Percentiles rank a stretch among this genome's conserved stretches.
Evolutionary conservation across 441 rosid genomes (phyloP).

Genomic region (Cnidoscolus chayamansa): DNA sequence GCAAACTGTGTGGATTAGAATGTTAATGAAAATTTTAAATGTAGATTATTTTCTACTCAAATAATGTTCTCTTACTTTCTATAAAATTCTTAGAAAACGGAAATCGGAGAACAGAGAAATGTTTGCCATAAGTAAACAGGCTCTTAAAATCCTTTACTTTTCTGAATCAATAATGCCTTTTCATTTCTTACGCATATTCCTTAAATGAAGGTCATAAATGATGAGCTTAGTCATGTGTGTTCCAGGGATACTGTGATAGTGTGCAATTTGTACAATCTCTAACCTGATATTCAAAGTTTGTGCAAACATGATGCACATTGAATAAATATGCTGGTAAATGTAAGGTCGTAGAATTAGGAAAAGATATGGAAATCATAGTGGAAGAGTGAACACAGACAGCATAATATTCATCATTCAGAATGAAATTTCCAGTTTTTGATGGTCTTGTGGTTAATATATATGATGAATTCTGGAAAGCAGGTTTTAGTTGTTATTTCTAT

Average conservation of each 20-base stretch:
- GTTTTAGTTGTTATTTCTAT: constrained; percentile 10
- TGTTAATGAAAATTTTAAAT: constrained; percentile 1
- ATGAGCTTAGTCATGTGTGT: neutral
- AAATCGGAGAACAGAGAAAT: no score
- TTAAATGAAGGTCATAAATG: neutral
- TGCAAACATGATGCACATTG: constrained; percentile 1
- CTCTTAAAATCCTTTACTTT: neutral
- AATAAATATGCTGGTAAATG: neutral
- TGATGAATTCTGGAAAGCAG: neutral
- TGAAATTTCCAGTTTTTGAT: neutral
- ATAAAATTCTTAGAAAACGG: no score
- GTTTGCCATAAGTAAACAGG: no score
- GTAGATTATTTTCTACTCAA: neutral
- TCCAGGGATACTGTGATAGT: neutral
- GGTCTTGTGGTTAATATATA: neutral
- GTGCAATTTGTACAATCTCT: neutral
- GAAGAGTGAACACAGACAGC: neutral
- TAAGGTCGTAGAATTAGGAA: neutral
- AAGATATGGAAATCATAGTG: neutral
- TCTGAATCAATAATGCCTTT: neutral
- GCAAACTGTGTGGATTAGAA: neutral
- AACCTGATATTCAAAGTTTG: constrained; percentile 4
- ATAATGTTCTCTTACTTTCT: no score
- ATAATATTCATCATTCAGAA: neutral
- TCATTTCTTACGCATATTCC: neutral